Conservation (phyloP, 2,329 filamentous ascomycete species). For the Verticillium nonalfalfae region DNA sequence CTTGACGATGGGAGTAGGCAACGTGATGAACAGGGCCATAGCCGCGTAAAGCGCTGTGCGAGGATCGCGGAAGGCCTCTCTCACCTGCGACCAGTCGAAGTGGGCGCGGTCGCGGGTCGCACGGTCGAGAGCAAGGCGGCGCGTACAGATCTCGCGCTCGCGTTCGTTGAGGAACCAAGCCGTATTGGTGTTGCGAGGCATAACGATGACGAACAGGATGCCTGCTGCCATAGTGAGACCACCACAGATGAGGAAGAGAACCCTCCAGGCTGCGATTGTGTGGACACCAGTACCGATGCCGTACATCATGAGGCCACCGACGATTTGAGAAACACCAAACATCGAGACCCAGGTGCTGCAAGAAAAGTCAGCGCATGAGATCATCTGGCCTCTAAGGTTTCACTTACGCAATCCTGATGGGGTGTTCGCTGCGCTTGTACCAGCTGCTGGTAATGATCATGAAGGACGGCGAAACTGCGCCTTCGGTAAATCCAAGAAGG, state of each 20-base stretch:
- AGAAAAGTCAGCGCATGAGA: too few relatives aligned
- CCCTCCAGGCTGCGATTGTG: slow-evolving; percentile 29
- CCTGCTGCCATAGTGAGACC: slow-evolving; percentile 52
- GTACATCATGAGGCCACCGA: slow-evolving; percentile 49
- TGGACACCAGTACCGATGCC: slow-evolving; percentile 46
- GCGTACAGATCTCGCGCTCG: too few relatives aligned
- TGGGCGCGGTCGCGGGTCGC: slow-evolving; percentile 67
- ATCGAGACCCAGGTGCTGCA: slow-evolving; percentile 57
- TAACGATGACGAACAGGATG: slow-evolving; percentile 52
- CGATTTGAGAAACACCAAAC: slow-evolving; percentile 50
- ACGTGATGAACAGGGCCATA: slow-evolving; percentile 51
- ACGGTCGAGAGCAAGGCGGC: slow-evolving; percentile 67
- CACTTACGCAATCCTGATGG: slow-evolving; percentile 53
- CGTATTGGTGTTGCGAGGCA: slow-evolving; percentile 53
- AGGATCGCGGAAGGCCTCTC: slow-evolving; percentile 38
- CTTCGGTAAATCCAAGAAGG: slow-evolving; percentile 15
- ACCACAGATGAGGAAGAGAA: slow-evolving; percentile 56
- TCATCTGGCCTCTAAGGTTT: too few relatives aligned
- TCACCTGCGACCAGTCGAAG: slow-evolving; percentile 61
- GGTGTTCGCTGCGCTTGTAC: slow-evolving; percentile 49
- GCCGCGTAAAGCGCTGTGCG: slow-evolving; percentile 54
- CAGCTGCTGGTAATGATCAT: slow-evolving; percentile 40
- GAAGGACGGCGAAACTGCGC: slow-evolving; percentile 32
- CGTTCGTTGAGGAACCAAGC: slow-evolving; percentile 54
- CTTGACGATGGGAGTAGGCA: background rate